phyloP scores from a whole-genome alignment of 768 basidiomycete species.

The Mrakia frigida region DNA sequence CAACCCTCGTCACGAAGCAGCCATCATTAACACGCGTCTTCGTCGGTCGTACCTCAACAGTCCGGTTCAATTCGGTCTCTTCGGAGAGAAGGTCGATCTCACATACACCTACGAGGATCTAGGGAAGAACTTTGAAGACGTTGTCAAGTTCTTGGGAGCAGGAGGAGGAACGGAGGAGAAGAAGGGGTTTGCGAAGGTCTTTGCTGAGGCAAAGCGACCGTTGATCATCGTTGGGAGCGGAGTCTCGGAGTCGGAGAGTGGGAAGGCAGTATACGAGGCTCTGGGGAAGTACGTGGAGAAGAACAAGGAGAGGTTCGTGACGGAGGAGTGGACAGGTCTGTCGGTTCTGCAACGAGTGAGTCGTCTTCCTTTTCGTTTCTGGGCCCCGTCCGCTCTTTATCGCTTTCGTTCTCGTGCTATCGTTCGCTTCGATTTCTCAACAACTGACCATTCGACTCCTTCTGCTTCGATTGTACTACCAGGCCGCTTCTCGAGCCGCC shows the following conservation, averaged over 20 bases:
- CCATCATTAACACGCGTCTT: conserved; percentile 94
- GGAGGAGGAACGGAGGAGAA: background rate
- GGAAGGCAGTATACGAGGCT: conserved; percentile 66
- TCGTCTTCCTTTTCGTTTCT: conserved; percentile 33
- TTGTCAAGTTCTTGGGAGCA: conserved; percentile 51
- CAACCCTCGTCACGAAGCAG: conserved; percentile 94
- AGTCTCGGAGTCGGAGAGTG: conserved; percentile 77
- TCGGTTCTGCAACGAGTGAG: conserved; percentile 83
- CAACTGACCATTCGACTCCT: background rate
- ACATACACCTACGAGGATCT: conserved; percentile 91
- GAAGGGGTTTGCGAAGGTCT: conserved; percentile 68
- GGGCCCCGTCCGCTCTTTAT: too few species aligned
- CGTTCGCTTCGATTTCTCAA: background rate
- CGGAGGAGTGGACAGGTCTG: conserved; percentile 93
- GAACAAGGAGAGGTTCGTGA: conserved; percentile 69
- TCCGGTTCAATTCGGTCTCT: conserved; percentile 75
- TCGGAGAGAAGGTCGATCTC: conserved; percentile 86
- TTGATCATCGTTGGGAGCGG: conserved; percentile 89
- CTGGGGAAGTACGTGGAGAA: conserved; percentile 73
- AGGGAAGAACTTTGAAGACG: conserved; percentile 72
- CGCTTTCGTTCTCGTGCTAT: too few species aligned
- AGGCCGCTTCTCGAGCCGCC: conserved; percentile 88
- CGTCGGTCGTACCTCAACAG: conserved; percentile 90
- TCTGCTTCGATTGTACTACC: background rate
- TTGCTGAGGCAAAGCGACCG: conserved; percentile 82